These are phyloP conservation scores for Gossypium herbaceum DNA, from an alignment of 345 rosid genomes.

Conservation along the genomic window DNA sequence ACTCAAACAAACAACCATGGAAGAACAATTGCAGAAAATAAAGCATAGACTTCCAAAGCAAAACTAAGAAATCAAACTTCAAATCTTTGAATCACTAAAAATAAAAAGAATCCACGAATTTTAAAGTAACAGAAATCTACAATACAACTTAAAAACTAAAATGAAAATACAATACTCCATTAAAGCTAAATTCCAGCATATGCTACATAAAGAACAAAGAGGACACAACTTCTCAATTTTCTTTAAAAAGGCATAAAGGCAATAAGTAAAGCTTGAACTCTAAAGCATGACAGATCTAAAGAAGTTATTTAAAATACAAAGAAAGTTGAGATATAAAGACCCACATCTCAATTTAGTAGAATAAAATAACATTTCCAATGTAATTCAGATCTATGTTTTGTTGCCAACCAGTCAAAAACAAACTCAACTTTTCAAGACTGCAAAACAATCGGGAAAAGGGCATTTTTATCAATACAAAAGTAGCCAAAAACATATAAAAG, in stretches of 20 bases:
- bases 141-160: not conserved
- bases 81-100: not conserved
- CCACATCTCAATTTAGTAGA: conserved; percentile 30
- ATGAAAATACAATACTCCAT: not conserved
- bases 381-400: conserved; percentile 45
- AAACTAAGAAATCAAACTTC: not conserved
- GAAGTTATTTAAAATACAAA: conserved; percentile 15
- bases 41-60: not conserved
- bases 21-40: not conserved
- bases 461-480: not conserved
- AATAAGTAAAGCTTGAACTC: conserved; percentile 20
- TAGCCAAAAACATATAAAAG: conserved; percentile 14
- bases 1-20: not conserved
- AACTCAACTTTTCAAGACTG: conserved; percentile 23
- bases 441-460: conserved; percentile 4
- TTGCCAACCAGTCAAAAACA: conserved; percentile 24
- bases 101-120: not conserved
- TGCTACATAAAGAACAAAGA: conserved; percentile 12
- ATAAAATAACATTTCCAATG: conserved; percentile 30
- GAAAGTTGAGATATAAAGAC: conserved; percentile 19
- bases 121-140: not conserved
- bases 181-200: conserved; percentile 9
- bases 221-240: conserved; percentile 7
- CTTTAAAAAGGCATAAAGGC: not conserved
- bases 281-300: conserved; percentile 34